phyloP scores from a whole-genome alignment of 139 green algal genomes.

The Micromonas commoda region DNA sequence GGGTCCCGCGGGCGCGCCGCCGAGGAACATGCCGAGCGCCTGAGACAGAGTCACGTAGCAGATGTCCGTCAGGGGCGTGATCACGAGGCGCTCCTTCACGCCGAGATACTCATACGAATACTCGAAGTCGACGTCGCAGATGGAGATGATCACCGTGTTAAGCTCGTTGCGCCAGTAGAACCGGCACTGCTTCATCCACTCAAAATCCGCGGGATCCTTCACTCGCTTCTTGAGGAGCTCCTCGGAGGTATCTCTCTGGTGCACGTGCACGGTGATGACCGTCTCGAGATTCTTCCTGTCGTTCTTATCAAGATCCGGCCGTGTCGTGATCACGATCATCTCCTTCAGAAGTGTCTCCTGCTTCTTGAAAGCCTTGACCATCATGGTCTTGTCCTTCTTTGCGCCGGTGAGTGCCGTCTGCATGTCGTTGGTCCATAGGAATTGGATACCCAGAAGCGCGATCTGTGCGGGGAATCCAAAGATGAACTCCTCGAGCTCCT shows the following conservation, averaged over 20 bases:
- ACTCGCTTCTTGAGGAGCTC: slow-evolving; percentile 67
- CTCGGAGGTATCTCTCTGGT: slow-evolving; percentile 73
- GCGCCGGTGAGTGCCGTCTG: slow-evolving; percentile 71
- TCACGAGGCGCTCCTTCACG: slow-evolving; percentile 74
- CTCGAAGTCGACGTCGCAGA: slow-evolving; percentile 67
- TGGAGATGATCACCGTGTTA: slow-evolving; percentile 70
- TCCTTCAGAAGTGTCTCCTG: slow-evolving; percentile 64
- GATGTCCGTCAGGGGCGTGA: slow-evolving; percentile 72
- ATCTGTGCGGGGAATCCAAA: slow-evolving; percentile 81
- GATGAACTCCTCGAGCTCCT: slow-evolving; percentile 77
- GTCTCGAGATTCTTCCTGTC: slow-evolving; percentile 75
- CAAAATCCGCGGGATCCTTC: slow-evolving; percentile 71
- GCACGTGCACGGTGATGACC: slow-evolving; percentile 80
- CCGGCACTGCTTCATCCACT: slow-evolving; percentile 72
- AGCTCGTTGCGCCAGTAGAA: slow-evolving; percentile 67
- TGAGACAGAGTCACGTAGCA: slow-evolving; percentile 85
- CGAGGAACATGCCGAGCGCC: slow-evolving; percentile 67
- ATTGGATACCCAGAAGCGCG: slow-evolving; percentile 69
- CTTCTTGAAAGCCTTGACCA: slow-evolving; percentile 66
- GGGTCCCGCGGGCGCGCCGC: slow-evolving; percentile 66
- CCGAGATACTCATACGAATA: slow-evolving; percentile 81
- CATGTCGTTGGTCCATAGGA: slow-evolving; percentile 86
- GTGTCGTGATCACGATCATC: slow-evolving; percentile 71
- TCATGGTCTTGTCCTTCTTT: slow-evolving; percentile 65
- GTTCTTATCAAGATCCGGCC: slow-evolving; percentile 55